Conservation (phyloP, 2,329 filamentous ascomycete species). For the Mariannaea sp. region DNA sequence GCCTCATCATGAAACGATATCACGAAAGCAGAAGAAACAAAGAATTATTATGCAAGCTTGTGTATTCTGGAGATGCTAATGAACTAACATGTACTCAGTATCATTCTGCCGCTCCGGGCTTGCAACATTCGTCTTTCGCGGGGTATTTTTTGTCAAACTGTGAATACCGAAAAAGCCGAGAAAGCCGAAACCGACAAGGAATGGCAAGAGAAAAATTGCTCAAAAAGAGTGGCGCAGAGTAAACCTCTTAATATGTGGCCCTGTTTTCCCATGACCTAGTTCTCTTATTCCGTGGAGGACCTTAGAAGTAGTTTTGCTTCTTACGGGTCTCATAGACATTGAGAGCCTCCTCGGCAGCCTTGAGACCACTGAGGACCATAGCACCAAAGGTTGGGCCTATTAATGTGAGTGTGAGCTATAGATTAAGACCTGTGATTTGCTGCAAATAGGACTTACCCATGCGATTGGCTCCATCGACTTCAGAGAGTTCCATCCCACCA, state of each 20-base stretch:
- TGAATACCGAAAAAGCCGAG: too few relatives aligned
- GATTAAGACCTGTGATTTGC: too few relatives aligned
- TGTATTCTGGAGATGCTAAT: neutral
- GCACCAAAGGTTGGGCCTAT: slow-evolving; percentile 78
- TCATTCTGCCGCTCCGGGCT: too few relatives aligned
- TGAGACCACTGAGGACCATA: slow-evolving; percentile 86
- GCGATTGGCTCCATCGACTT: slow-evolving; percentile 87
- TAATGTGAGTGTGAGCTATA: neutral
- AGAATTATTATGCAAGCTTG: neutral
- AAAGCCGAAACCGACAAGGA: slow-evolving; percentile 16
- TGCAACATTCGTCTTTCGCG: too few relatives aligned
- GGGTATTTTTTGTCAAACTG: too few relatives aligned
- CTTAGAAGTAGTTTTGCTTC: slow-evolving; percentile 70
- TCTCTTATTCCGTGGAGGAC: neutral
- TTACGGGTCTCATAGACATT: slow-evolving; percentile 77
- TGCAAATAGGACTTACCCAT: slow-evolving; percentile 64
- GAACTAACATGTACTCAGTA: too few relatives aligned
- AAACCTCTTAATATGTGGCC: slow-evolving; percentile 1
- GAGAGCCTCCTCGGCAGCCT: slow-evolving; percentile 87
- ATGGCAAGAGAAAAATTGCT: slow-evolving; percentile 14
- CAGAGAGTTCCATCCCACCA: slow-evolving; percentile 92
- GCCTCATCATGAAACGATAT: too few relatives aligned
- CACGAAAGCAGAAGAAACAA: too few relatives aligned
- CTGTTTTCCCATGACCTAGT: neutral
- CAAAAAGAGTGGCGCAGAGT: slow-evolving; percentile 23